Evolutionary conservation across 164 flowering plant genomes (phyloP), one percentile per base, ranked within the genome.

Genomic region (Sextonia rubra): DNA sequence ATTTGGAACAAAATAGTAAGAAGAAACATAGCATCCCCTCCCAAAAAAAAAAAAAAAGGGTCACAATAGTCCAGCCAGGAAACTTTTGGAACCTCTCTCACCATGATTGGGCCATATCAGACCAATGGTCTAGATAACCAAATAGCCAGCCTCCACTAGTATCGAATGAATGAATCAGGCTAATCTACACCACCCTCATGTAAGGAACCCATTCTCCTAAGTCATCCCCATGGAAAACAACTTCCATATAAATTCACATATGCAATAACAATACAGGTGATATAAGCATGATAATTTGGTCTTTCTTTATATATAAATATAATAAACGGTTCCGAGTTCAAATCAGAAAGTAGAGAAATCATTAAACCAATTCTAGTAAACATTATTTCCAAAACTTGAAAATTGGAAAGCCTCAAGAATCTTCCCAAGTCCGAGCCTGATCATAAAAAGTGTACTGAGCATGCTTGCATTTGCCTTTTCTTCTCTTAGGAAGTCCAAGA

Each of bases 321-420:
- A 64, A 14, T 64, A 20, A 64, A 64, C 29, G 44, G 73, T 56
- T 47, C 58, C n/a, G 64, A 32, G 70, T 75, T 69, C 73, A 75
- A 65, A 32, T 64, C 24, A 32, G 20, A n/a, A n/a, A 74, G 55
- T 4, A 68, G 30, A 26, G 20, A 70, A 64, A 44, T 68, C 47
- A 65, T 63, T 64, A 26, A 56, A 14, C 74, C 55, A 30, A 70
- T 66, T 56, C 68, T n/a, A 29, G 61, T 22, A 75, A 47, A 58
- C 66, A 70, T 75, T 65, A 60, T 65, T 70, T 37, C 66, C 48
- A 26, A 12, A 58, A 58, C 30, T 47, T 20, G 32, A 29, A 32
- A 70, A 69, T 29, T 24, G 49, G 25, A 37, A 44, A 37, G 32
- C 44, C 26, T 29, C 67, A 26, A 1, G 12, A 52, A 44, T 29